These are phyloP conservation scores for Pascua guehoae DNA, from an alignment of 1,284 basidiomycete species.

Conservation along the genomic window DNA sequence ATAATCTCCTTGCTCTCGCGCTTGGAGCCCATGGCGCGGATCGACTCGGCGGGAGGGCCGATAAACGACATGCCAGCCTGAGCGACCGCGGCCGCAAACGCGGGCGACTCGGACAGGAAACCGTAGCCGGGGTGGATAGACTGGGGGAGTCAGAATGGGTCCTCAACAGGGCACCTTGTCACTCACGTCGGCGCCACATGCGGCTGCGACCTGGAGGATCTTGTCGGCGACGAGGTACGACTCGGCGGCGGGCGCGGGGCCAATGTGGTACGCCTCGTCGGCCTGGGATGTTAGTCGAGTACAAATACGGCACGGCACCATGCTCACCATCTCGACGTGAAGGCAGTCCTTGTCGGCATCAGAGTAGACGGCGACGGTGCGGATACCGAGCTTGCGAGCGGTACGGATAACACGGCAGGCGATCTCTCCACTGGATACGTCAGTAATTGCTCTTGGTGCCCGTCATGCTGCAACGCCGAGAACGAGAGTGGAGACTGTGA, in stretches of 20 bases:
- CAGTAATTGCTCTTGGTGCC: neutral
- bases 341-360: conserved; percentile 76
- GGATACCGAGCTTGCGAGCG: conserved; percentile 77
- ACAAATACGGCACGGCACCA: neutral
- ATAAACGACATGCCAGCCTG: conserved; percentile 59
- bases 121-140: conserved; percentile 67
- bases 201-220: conserved; percentile 74
- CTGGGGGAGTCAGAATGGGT: conserved; percentile 9
- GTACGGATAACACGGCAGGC: conserved; percentile 91
- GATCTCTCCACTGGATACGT: conserved; percentile 66
- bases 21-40: conserved; percentile 64
- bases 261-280: conserved; percentile 93
- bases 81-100: conserved; percentile 56
- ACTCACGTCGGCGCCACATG: conserved; percentile 73
- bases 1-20: conserved; percentile 72
- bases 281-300: conserved; percentile 56
- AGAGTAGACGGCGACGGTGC: conserved; percentile 87
- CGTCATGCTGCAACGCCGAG: no score
- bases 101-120: conserved; percentile 72
- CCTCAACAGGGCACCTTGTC: neutral
- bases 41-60: conserved; percentile 60
- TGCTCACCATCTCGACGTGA: conserved; percentile 60
- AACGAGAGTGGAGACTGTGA: neutral
- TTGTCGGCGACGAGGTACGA: conserved; percentile 87
- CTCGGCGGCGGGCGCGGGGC: conserved; percentile 78